Evolutionary conservation across 257 asterid genomes (phyloP).

Genomic region (Solanum microdontum): DNA sequence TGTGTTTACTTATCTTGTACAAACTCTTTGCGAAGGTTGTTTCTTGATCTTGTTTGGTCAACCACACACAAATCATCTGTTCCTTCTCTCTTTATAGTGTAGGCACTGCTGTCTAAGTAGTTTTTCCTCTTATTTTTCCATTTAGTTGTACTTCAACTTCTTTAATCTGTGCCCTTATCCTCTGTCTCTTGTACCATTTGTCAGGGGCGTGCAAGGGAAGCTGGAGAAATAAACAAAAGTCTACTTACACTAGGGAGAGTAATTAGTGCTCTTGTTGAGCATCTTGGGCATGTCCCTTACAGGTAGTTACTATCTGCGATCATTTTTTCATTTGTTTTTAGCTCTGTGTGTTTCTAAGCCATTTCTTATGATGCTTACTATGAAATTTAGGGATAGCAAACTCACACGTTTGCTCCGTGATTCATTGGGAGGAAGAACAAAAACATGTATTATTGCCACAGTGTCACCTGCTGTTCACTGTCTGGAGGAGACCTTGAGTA

Average conservation of each 20-base stretch:
- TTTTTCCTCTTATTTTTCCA: background rate
- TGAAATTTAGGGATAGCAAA: constrained; percentile 63
- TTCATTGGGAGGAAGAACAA: constrained; percentile 87
- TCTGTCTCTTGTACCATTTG: background rate
- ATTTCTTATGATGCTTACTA: background rate
- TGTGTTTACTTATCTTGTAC: background rate
- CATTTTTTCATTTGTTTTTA: background rate
- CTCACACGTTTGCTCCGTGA: constrained; percentile 81
- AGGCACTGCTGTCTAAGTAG: background rate
- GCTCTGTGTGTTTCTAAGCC: background rate
- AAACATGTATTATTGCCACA: constrained; percentile 84
- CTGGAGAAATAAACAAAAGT: constrained; percentile 90
- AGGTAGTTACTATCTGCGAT: constrained; percentile 27
- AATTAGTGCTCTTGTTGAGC: constrained; percentile 84
- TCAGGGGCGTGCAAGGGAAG: constrained; percentile 90
- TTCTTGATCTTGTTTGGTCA: background rate
- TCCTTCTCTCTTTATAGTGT: background rate
- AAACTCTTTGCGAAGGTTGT: background rate
- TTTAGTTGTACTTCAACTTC: background rate
- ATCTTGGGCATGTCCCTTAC: constrained; percentile 79
- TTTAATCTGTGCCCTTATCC: background rate
- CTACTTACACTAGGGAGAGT: constrained; percentile 84
- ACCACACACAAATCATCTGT: background rate
- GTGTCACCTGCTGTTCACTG: constrained; percentile 92
- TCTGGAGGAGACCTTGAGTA: constrained; percentile 89